phyloP scores from a whole-genome alignment of 2,329 filamentous ascomycete genomes.

The Nothophoma quercina region DNA sequence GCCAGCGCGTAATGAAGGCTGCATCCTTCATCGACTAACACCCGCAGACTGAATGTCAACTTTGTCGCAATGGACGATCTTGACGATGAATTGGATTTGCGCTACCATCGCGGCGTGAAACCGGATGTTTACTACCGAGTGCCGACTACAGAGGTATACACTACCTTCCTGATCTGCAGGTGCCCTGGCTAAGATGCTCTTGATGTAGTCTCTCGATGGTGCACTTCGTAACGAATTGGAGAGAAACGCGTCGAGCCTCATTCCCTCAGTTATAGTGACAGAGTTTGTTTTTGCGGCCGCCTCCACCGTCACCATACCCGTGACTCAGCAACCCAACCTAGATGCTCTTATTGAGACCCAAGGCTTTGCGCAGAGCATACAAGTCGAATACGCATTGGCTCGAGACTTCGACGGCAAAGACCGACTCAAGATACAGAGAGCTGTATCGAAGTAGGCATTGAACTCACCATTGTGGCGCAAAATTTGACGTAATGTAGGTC shows the following conservation, averaged over 20 bases:
- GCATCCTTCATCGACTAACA: conserved; percentile 10
- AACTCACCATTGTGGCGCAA: background rate
- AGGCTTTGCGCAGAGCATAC: conserved; percentile 38
- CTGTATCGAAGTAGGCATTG: conserved; percentile 35
- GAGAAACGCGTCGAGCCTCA: conserved; percentile 37
- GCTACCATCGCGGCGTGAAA: conserved; percentile 36
- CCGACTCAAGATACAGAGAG: conserved; percentile 38
- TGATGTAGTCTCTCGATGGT: conserved; percentile 35
- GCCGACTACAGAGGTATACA: conserved; percentile 38
- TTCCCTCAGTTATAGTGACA: conserved; percentile 41
- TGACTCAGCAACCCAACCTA: conserved; percentile 36
- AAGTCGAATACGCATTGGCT: conserved; percentile 39
- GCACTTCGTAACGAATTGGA: conserved; percentile 40
- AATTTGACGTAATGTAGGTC: conserved; percentile 8
- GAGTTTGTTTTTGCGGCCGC: conserved; percentile 41
- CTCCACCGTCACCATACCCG: conserved; percentile 43
- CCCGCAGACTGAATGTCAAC: conserved; percentile 1
- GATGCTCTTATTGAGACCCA: conserved; percentile 37
- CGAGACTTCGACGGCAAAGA: conserved; percentile 36
- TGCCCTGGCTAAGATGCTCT: conserved; percentile 24
- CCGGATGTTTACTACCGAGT: conserved; percentile 46
- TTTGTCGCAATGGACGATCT: conserved; percentile 36
- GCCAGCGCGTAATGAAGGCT: conserved; percentile 7
- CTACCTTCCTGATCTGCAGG: conserved; percentile 10
- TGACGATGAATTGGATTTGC: conserved; percentile 43